Percentiles rank a stretch among this genome's conserved stretches.
These are phyloP conservation scores for Saccharomycopsis phalli DNA, from an alignment of 1,139 yeast species.

Conservation along the genomic window DNA sequence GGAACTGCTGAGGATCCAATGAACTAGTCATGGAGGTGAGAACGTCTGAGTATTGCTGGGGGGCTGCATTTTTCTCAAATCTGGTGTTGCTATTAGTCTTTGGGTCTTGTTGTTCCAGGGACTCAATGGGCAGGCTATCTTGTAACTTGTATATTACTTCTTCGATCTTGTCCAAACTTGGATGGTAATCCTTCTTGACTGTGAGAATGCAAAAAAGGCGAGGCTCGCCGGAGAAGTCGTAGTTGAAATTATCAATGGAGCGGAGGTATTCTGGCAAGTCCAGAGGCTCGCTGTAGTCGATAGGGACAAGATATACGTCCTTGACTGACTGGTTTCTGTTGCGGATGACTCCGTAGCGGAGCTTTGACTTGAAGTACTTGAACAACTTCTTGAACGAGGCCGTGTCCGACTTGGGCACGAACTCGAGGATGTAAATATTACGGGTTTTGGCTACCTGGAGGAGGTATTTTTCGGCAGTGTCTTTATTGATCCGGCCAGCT, in stretches of 20 bases:
- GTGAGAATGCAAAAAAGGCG: constrained; percentile 9
- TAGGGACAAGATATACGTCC: constrained; percentile 13
- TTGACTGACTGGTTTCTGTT: constrained; percentile 4
- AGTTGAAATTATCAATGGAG: constrained; percentile 1
- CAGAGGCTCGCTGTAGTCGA: constrained; percentile 1
- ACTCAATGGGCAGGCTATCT: background rate
- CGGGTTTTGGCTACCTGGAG: constrained; percentile 1
- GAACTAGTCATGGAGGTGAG: no score
- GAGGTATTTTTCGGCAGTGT: constrained; percentile 11
- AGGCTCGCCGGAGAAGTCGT: constrained; percentile 1
- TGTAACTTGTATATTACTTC: background rate
- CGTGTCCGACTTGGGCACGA: background rate
- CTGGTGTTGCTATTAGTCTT: background rate
- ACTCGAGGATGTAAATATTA: constrained; percentile 4
- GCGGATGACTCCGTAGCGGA: constrained; percentile 13
- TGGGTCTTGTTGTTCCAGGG: background rate
- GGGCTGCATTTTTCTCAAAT: background rate
- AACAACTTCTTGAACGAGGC: constrained; percentile 1
- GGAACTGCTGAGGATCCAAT: constrained; percentile 1
- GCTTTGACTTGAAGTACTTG: constrained; percentile 8
- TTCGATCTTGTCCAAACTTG: background rate
- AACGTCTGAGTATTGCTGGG: no score
- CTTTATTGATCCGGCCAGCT: constrained; percentile 12
- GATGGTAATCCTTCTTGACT: constrained; percentile 7
- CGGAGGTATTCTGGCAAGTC: constrained; percentile 9